A percentile compares a stretch with the other conserved stretches of the same genome.
Conservation (phyloP, 768 basidiomycete genomes). For the Udeniomyces megalosporus region DNA sequence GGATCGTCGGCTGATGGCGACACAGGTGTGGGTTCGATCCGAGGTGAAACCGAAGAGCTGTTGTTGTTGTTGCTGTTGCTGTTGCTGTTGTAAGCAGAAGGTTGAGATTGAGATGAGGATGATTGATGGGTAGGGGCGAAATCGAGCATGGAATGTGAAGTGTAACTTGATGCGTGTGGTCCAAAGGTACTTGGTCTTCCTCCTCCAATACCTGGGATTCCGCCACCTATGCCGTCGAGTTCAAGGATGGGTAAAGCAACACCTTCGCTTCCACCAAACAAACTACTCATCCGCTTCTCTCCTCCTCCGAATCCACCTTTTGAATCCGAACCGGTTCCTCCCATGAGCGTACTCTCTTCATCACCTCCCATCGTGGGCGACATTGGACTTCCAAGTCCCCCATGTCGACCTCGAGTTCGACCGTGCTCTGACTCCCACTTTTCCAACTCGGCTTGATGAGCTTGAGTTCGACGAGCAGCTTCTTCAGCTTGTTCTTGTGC, state of each 20-base stretch:
- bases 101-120: too few relatives aligned
- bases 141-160: too few relatives aligned
- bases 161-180: too few relatives aligned
- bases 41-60: too few relatives aligned
- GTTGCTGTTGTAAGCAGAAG: too few relatives aligned
- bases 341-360: neutral
- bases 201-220: neutral
- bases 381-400: neutral
- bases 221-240: neutral
- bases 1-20: neutral
- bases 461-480: conserved; percentile 52
- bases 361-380: too few relatives aligned
- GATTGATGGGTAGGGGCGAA: too few relatives aligned
- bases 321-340: neutral
- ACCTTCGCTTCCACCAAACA: too few relatives aligned
- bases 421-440: conserved; percentile 83
- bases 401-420: conserved; percentile 24
- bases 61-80: too few relatives aligned
- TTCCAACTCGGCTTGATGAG: conserved; percentile 49
- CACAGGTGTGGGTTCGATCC: neutral
- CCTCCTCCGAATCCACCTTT: neutral
- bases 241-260: neutral
- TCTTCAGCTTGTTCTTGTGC: conserved; percentile 61
- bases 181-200: neutral
- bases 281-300: neutral